These are phyloP conservation scores for Phytophthora pluvialis DNA, from an alignment of 352 stramenopile genomes.

Conservation along the genomic window DNA sequence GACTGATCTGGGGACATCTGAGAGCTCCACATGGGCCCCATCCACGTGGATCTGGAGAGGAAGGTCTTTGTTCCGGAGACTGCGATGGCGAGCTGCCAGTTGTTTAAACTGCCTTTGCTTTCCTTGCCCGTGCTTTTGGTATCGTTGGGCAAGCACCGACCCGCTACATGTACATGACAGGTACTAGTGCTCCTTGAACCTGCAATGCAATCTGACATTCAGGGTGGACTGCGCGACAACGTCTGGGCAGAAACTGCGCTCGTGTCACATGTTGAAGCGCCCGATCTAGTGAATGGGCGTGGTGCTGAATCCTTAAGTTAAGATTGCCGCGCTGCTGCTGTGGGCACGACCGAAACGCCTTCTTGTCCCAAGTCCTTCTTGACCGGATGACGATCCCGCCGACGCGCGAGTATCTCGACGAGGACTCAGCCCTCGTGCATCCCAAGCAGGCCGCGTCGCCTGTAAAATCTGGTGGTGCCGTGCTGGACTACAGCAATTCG, in stretches of 20 bases:
- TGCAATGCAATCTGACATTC: not conserved
- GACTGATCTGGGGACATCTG: not conserved
- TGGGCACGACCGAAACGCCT: constrained; percentile 9
- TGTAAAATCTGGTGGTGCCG: constrained; percentile 9
- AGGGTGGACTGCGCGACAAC: too few species aligned
- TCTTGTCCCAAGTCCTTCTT: constrained; percentile 6
- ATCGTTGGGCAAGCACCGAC: too few species aligned
- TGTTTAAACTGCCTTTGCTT: not conserved
- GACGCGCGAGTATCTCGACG: constrained; percentile 19
- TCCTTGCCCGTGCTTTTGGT: not conserved
- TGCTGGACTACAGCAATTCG: constrained; percentile 78
- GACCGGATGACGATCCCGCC: constrained; percentile 22
- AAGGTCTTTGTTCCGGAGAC: not conserved
- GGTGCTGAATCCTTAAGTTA: not conserved
- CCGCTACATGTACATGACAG: too few species aligned
- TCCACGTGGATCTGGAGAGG: not conserved
- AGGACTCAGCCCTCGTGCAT: constrained; percentile 17
- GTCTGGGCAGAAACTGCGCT: constrained; percentile 15
- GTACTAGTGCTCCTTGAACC: too few species aligned
- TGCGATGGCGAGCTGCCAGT: constrained; percentile 5
- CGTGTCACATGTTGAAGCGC: constrained; percentile 1
- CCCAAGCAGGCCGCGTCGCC: not conserved
- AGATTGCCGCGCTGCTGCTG: too few species aligned
- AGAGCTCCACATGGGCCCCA: not conserved
- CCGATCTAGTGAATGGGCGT: constrained; percentile 7